Base-by-base conservation (phyloP, 73 alveolate genomes). In the Durusdinium trenchii region DNA sequence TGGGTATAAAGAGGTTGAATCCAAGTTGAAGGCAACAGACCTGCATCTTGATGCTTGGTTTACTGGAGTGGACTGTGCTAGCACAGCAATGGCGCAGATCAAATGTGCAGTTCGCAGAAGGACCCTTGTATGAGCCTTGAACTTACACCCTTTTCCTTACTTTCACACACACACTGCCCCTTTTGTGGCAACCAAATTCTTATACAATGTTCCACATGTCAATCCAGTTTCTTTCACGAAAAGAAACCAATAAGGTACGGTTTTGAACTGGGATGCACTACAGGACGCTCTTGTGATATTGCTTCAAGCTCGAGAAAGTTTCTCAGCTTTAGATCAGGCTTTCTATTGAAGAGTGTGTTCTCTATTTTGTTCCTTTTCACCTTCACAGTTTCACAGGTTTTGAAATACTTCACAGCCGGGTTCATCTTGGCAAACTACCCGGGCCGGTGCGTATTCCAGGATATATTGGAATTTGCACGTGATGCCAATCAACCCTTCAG, bases 51-150 rank as follows among this genome's bases (percentile, higher is more conserved):
- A 78, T 45, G 42, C 42, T 54, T 78, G 87, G 87, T 78, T 78
- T 60, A 78, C 87, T 78, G 87, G 87, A 14, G 87, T 60, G 16
- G 87, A 78, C n/a, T 78, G n/a, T 42, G 61, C 87, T 26, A 32
- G 42, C 0, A 18, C 35, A 40, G 87, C 87, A 26, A 30, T 78
- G 61, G 36, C 14, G 87, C 87, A 78, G 16, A 30, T 78, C n/a
- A 36, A 26, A 78, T 54, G 61, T n/a, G 87, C 87, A 36, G 43
- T 78, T 9, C 20, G 81, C 46, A 67, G 81, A 67, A 18, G 81
- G 81, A 36, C 20, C 20, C 81, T 5, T 4, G 35, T 36, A 36
- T 60, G 30, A 30, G 35, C 46, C 9, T 26, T n/a, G n/a, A n/a
- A n/a, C n/a, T n/a, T n/a, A n/a, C n/a, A n/a, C n/a, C n/a, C n/a